Evolutionary conservation across 805 yeast species (phyloP).

Genomic region (Metschnikowia proteae): DNA sequence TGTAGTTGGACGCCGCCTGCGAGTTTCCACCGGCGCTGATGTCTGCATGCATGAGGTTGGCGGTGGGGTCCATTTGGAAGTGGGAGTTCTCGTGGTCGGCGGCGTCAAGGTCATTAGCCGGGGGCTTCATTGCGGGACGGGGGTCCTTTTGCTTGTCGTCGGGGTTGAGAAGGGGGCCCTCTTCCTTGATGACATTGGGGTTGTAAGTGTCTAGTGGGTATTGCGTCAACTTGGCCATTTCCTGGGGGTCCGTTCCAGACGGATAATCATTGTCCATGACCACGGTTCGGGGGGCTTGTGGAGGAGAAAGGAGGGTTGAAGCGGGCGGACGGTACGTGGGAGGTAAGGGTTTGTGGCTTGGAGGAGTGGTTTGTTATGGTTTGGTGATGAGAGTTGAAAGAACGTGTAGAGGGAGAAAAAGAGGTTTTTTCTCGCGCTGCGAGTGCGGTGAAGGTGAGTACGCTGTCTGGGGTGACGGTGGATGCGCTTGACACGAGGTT

Average conservation of each 20-base stretch:
- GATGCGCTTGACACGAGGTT: no score
- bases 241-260: constrained; percentile 4
- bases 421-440: no score
- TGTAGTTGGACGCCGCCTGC: constrained; percentile 6
- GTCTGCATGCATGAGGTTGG: constrained; percentile 1
- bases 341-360: not conserved
- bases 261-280: constrained; percentile 5
- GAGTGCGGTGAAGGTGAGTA: no score
- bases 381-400: no score
- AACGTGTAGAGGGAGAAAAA: no score
- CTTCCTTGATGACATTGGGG: constrained; percentile 2
- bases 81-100: not conserved
- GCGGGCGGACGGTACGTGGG: not conserved
- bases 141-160: not conserved
- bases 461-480: no score
- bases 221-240: constrained; percentile 6
- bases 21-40: not conserved
- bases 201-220: constrained; percentile 6
- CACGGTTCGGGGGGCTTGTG: not conserved
- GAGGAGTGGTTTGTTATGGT: not conserved
- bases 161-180: not conserved
- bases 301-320: not conserved
- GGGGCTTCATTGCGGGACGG: not conserved
- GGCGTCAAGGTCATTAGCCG: not conserved
- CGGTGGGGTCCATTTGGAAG: constrained; percentile 1